These are phyloP conservation scores for Phialemonium atrogriseum DNA, from an alignment of 2,329 filamentous ascomycete species.

Conservation along the genomic window DNA sequence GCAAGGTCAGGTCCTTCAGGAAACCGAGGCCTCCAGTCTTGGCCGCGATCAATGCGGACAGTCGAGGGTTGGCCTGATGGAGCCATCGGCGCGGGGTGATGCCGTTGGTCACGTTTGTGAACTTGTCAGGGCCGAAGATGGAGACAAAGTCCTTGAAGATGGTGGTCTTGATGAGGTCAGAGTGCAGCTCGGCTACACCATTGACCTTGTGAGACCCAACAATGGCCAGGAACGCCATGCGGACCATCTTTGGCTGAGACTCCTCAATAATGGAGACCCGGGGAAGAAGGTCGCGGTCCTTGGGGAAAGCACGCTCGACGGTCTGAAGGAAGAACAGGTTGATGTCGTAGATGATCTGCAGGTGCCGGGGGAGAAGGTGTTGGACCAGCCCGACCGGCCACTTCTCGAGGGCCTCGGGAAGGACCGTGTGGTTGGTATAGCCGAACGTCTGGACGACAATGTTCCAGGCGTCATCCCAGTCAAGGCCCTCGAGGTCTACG, in stretches of 20 bases:
- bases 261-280: conserved; percentile 98
- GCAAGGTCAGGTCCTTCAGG: conserved; percentile 79
- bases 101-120: conserved; percentile 97
- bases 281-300: conserved; percentile 75
- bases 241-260: conserved; percentile 92
- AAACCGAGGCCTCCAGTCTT: conserved; percentile 79
- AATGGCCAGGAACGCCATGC: conserved; percentile 92
- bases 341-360: conserved; percentile 98
- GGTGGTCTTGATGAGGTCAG: conserved; percentile 96
- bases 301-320: conserved; percentile 85
- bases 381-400: conserved; percentile 93
- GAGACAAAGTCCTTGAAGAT: conserved; percentile 98
- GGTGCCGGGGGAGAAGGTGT: conserved; percentile 83
- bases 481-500: conserved; percentile 78
- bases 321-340: conserved; percentile 87
- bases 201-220: conserved; percentile 99
- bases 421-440: conserved; percentile 97
- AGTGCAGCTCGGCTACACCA: conserved; percentile 94
- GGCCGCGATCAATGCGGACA: conserved; percentile 85
- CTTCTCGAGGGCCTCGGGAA: conserved; percentile 95
- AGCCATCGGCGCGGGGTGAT: conserved; percentile 95
- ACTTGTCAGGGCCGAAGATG: conserved; percentile 94
- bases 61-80: conserved; percentile 89
- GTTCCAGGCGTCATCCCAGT: conserved; percentile 88
- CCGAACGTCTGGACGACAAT: conserved; percentile 76